These are phyloP conservation scores for Ephemerocybe angulata DNA, from an alignment of 768 basidiomycete species.

Conservation along the genomic window DNA sequence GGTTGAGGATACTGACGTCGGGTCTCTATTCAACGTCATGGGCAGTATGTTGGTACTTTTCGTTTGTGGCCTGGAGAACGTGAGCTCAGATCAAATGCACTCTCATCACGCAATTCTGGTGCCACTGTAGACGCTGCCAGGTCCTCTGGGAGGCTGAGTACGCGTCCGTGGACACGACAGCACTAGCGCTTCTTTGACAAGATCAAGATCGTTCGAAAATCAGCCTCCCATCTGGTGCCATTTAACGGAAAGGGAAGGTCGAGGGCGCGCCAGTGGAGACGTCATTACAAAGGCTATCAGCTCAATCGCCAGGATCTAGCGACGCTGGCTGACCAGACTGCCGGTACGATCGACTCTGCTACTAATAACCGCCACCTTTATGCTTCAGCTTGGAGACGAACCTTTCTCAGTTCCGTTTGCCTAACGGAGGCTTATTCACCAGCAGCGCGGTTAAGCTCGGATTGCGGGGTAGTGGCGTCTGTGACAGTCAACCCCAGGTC, in stretches of 20 bases:
- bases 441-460: background rate
- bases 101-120: no score
- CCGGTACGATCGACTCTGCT: constrained; percentile 1
- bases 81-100: no score
- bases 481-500: no score
- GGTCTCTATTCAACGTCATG: no score
- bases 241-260: background rate
- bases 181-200: no score
- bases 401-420: background rate
- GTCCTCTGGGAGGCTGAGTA: no score
- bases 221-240: background rate
- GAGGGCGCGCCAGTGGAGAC: background rate
- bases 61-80: no score
- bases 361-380: background rate
- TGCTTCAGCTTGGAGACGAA: background rate
- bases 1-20: background rate
- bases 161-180: no score
- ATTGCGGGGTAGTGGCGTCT: constrained; percentile 3
- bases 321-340: background rate
- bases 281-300: background rate
- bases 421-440: background rate
- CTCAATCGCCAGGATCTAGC: background rate
- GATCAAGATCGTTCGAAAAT: no score
- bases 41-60: no score
- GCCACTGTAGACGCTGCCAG: no score